Base-by-base conservation (phyloP, 164 flowering plant species). In the Magnolia kwangsiensis region DNA sequence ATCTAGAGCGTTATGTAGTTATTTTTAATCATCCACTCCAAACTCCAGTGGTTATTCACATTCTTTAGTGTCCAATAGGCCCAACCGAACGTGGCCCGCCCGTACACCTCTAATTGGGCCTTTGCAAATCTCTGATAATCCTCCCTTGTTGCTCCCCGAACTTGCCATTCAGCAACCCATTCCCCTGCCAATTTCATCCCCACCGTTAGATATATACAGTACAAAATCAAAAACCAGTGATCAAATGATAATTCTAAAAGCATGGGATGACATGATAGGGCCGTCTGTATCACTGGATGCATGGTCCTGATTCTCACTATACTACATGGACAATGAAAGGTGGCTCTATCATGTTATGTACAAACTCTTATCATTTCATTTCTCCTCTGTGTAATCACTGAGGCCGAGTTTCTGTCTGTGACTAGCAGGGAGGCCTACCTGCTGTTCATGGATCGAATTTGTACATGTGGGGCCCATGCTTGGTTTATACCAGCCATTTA, bases 141-240 rank as follows among this genome's bases (percentile, higher is more conserved):
- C 69, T 82, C 86, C 69, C 88, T 87, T 23, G 85, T 70, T 29
- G 92, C 93, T 27, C 81, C 85, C 0, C 27, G 65, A 1, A 90
- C 88, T 68, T 67, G 69, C 97, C 94, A 92, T 67, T 88, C 93
- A 50, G 89, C 91, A 16, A 85, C 89, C 93, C 97, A 92, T 82
- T 92, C 97, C 74, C 97, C 93, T 90, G 83, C 58, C 20, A 72
- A 23, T 51, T 23, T 13, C 66, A 63, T 18, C 58, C 18, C 27
- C 4, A 65, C 24, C 7, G 24, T 13, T 65, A 11, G 3, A 65
- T 20, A 65, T 37, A 37, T 37, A 37, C 45, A 3, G 4, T 4
- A 37, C 45, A 37, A 4, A 37, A 37, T 37, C 45, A 55, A 55
- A 55, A 11, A 16, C 61, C 61, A 55, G 3, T 11, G 61, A 55